Base-by-base conservation (phyloP, 441 rosid species). In the Brassica hybrid region DNA sequence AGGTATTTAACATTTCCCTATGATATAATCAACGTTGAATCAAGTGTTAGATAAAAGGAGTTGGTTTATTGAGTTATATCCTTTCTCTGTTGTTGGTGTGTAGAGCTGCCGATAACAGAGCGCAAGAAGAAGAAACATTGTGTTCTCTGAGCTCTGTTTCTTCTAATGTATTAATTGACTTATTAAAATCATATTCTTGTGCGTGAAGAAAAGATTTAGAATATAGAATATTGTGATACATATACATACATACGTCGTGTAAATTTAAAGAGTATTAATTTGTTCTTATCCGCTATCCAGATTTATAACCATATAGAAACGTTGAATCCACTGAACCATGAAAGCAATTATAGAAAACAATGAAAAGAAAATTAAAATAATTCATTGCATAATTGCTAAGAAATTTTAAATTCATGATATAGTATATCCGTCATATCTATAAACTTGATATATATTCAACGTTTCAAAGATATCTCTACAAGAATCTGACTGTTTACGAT, bases 1-100 rank as follows among this genome's bases (percentile, higher is more conserved):
- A 94, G 97, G 97, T 94, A 82, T 14, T 34, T 79, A 17, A 23
- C 6, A 66, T 41, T 18, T 23, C 34, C 7, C 4, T 67, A 54
- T 50, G 19, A 36, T 32, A 48, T 6, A 16, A 23, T 12, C 18
- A 71, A 54, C 9, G 59, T 54, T 54, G 11, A 54, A 54, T 54
- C 23, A n/a, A 27, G 45, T 56, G 60, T 56, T 56, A 9, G 60
- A 56, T 56, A 56, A 19, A 56, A 56, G 25, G 5, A 50, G 13
- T 25, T 72, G 67, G 52, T 25, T 14, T 19, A n/a, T 19, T 59
- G 72, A 59, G 63, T 43, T 67, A 30, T 50, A 5, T 25, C 65
- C 48, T n/a, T 64, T 5, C 4, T 25, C 7, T 66, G 77, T 73
- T 67, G 32, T 56, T 79, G 65, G 17, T 76, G 6, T 62, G 69